Conservation (phyloP, 1,284 basidiomycete genomes). For the Phlebopus sp. region DNA sequence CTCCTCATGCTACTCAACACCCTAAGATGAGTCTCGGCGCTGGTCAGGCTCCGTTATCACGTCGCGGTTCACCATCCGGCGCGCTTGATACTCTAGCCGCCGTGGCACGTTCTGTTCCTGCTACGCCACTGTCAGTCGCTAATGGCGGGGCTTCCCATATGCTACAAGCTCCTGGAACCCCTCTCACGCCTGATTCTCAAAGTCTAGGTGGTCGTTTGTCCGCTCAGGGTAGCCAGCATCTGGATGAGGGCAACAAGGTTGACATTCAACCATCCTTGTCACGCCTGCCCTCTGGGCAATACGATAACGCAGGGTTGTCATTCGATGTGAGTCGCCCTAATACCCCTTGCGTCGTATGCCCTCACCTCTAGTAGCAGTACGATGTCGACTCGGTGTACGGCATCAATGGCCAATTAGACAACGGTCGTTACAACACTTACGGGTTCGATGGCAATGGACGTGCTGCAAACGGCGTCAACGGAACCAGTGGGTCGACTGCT, state of each 20-base stretch:
- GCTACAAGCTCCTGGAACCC: slow-evolving; percentile 67
- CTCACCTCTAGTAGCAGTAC: slow-evolving; percentile 44
- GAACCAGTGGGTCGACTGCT: slow-evolving; percentile 70
- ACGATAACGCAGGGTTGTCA: slow-evolving; percentile 54
- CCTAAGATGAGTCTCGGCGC: slow-evolving; percentile 49
- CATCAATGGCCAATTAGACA: slow-evolving; percentile 49
- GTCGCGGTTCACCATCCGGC: slow-evolving; percentile 68
- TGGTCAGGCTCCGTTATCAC: slow-evolving; percentile 44
- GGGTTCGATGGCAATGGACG: slow-evolving; percentile 56
- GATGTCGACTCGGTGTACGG: slow-evolving; percentile 59
- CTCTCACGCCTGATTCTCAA: slow-evolving; percentile 59
- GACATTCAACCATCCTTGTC: slow-evolving; percentile 72
- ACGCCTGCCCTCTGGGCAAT: slow-evolving; percentile 58
- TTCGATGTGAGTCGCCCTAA: slow-evolving; percentile 43
- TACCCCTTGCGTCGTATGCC: slow-evolving; percentile 7
- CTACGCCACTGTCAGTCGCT: slow-evolving; percentile 61
- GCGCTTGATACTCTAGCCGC: slow-evolving; percentile 57
- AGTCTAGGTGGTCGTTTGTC: slow-evolving; percentile 57
- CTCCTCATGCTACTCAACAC: slow-evolving; percentile 62
- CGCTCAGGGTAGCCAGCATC: slow-evolving; percentile 47
- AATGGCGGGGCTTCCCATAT: slow-evolving; percentile 47
- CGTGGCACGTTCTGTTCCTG: slow-evolving; percentile 71
- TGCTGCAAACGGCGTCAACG: slow-evolving; percentile 40
- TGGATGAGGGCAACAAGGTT: slow-evolving; percentile 46
- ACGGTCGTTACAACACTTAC: slow-evolving; percentile 60